Base-by-base conservation (phyloP, 2,329 filamentous ascomycete genomes). In the Trichoderma asperellum region DNA sequence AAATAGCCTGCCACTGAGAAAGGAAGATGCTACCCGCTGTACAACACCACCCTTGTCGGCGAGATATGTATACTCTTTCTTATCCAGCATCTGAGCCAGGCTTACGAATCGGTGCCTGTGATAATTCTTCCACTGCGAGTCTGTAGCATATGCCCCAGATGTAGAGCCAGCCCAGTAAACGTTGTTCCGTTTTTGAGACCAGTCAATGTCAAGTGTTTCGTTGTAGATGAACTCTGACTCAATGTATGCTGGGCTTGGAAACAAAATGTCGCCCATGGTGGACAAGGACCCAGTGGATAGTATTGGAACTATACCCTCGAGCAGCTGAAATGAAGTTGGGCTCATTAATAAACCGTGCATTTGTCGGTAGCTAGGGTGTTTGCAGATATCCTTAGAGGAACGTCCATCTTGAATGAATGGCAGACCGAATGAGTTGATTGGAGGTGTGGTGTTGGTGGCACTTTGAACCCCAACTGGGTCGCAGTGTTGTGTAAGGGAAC, bases 131-230 rank as follows among this genome's bases (percentile, higher is more conserved):
- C 84, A 87, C 0, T 74, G 68, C 1, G 75, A 70, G 11, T 77
- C 74, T 0, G 71, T 70, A 0, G 75, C 77, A 52, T 77, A 82
- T 0, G 81, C 85, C 2, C 86, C 87, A 0, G 86, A 87, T 0
- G 81, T 86, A 0, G 83, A 86, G 0, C 87, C 87, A 0, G 83
- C 82, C 87, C 87, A 89, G 74, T 88, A 89, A 0, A 88, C 73
- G 2, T 81, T 82, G 40, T 84, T 82, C 1, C 71, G 71, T 72
- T 89, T 89, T 4, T 77, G 60, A 0, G 82, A 75, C 86, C 86
- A 89, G 0, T 77, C 73, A 0, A 81, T 47, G 68, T 87, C 86
- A 2, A 77, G 55, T 0, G 68, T 29, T 0, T 76, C 73, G 3
- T 81, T 74, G 72, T 87, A 87, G 5, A 73, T 70, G 35, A 83